Evolutionary conservation across 169 alveolate genomes (phyloP).

Genomic region (Cryptosporidium meleagridis): DNA sequence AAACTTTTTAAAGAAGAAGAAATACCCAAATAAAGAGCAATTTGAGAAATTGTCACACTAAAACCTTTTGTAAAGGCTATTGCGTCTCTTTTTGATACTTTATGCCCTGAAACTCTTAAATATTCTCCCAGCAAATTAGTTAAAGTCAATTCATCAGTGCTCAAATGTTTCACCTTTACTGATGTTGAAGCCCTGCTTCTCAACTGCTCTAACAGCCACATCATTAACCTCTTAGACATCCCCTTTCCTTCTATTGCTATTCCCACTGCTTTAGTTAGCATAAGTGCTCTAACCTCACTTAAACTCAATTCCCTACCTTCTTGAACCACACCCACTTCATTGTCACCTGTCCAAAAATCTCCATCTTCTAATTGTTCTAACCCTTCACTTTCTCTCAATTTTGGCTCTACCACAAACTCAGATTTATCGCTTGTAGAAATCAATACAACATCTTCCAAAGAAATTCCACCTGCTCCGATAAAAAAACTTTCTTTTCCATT

Average conservation of each 20-base stretch:
- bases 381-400: neutral
- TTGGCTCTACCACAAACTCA: constrained; percentile 50
- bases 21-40: constrained; percentile 10
- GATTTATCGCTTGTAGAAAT: constrained; percentile 20
- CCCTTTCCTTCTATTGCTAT: constrained; percentile 27
- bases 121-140: constrained; percentile 6
- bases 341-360: neutral
- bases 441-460: constrained; percentile 19
- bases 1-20: constrained; percentile 9
- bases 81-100: constrained; percentile 4
- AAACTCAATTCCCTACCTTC: constrained; percentile 6
- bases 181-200: neutral
- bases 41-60: constrained; percentile 17
- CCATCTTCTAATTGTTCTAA: neutral
- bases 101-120: neutral
- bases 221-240: neutral
- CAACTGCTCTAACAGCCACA: constrained; percentile 22
- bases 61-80: constrained; percentile 17
- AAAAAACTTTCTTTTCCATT: constrained; percentile 6
- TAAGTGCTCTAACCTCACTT: constrained; percentile 45
- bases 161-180: neutral
- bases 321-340: neutral
- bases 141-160: constrained; percentile 3
- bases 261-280: constrained; percentile 21
- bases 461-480: constrained; percentile 26